Evolutionary conservation across 345 rosid genomes (phyloP), one percentile per base, ranked within the genome.

Genomic region (Murraya koenigii): DNA sequence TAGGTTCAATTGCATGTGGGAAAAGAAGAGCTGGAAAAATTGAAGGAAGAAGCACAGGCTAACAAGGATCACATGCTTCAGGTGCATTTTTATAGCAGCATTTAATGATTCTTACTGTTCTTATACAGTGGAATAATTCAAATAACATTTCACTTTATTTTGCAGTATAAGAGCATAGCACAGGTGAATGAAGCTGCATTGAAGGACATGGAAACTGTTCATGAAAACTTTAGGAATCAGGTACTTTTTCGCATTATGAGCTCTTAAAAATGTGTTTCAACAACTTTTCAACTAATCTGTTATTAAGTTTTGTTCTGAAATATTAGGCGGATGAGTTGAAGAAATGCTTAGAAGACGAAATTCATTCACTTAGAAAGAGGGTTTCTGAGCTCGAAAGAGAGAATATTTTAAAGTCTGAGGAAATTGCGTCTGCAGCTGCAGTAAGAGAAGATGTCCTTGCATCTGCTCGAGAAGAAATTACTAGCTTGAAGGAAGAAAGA

Each of bases 131-230:
- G 71, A 75, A 68, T 74, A 39, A 72, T 71, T 63, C 77, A 62
- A 77, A 60, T 77, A 72, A 65, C 68, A 33, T 74, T 35, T 79
- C 38, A 32, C 60, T 32, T 64, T 7, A 63, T 77, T 81, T 80
- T 85, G 84, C 93, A 96, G 98, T 96, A 92, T 78, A 96, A 96
- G 88, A 86, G 90, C 81, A 96, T 96, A 81, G 97, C 99, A 35
- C 89, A 96, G 81, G 97, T 91, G 71, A 94, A 92, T 83, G 99
- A 96, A 85, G 80, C 88, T 77, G 97, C 97, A 15, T 71, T 96
- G 84, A 94, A 89, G 92, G 97, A 96, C 84, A 96, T 96, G 91
- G 99, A 94, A 82, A 75, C 67, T 74, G 92, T 98, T 63, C 97
- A 94, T 83, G 97, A 92, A 70, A 90, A 80, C 79, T 96, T 88